phyloP scores from a whole-genome alignment of 2,329 filamentous ascomycete genomes.

The Fusarium dimerum region DNA sequence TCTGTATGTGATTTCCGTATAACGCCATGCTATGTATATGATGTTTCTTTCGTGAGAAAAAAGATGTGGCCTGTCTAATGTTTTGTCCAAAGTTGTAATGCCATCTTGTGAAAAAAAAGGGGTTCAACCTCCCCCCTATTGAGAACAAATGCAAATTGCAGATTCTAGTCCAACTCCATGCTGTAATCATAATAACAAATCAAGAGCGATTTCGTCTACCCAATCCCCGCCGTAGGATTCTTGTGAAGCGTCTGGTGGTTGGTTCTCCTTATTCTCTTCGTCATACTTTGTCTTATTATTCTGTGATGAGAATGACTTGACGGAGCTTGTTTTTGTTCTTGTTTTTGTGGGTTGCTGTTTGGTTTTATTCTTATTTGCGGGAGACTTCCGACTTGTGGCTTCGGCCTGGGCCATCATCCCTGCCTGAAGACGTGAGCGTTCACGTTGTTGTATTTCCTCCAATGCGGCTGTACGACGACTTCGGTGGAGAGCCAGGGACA shows the following conservation, averaged over 20 bases:
- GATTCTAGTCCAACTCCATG: neutral
- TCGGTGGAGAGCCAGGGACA: slow-evolving; percentile 36
- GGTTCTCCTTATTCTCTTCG: slow-evolving; percentile 29
- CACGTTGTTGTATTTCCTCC: slow-evolving; percentile 30
- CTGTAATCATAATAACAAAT: slow-evolving; percentile 29
- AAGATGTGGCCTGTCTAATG: neutral
- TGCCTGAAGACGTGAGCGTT: slow-evolving; percentile 25
- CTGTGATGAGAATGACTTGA: neutral
- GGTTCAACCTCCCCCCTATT: neutral
- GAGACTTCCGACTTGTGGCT: slow-evolving; percentile 6
- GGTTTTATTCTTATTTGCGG: neutral
- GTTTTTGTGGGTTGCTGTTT: neutral
- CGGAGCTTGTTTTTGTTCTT: neutral
- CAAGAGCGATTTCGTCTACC: slow-evolving; percentile 39
- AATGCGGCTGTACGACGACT: slow-evolving; percentile 37
- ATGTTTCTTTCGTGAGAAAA: neutral
- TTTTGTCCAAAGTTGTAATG: neutral
- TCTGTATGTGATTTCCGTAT: neutral
- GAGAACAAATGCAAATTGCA: slow-evolving; percentile 9
- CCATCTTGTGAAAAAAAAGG: neutral
- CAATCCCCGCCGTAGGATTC: slow-evolving; percentile 42
- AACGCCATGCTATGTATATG: neutral
- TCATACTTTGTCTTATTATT: slow-evolving; percentile 1
- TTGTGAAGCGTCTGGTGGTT: slow-evolving; percentile 31
- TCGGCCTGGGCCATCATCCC: slow-evolving; percentile 16